Evolutionary conservation across 768 basidiomycete species (phyloP).

Genomic region (Amanita rimosa): DNA sequence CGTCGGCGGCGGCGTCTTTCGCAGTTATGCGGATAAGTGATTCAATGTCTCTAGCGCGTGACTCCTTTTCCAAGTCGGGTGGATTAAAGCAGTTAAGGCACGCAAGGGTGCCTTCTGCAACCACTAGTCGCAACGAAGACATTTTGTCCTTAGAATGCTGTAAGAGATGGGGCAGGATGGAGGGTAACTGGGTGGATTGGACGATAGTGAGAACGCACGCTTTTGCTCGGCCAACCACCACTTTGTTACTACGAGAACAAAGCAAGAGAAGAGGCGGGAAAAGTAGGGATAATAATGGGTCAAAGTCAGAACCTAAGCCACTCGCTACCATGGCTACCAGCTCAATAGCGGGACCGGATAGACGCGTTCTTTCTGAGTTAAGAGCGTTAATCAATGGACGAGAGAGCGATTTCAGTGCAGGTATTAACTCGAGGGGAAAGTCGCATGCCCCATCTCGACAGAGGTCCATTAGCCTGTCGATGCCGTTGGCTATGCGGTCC

Average conservation of each 20-base stretch:
- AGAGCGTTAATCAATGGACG: constrained; percentile 47
- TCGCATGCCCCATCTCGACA: constrained; percentile 43
- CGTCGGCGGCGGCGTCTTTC: constrained; percentile 65
- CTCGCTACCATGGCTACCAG: constrained; percentile 42
- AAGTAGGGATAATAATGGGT: constrained; percentile 53
- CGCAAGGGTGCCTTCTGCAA: constrained; percentile 53
- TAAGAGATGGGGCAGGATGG: constrained; percentile 48
- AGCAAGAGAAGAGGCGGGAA: constrained; percentile 57
- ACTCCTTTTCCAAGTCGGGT: constrained; percentile 65
- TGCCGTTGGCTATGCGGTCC: constrained; percentile 49
- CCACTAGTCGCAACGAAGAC: constrained; percentile 44
- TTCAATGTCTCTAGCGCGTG: constrained; percentile 56
- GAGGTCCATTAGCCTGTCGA: constrained; percentile 34
- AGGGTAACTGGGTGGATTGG: constrained; percentile 54
- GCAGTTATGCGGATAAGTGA: constrained; percentile 54
- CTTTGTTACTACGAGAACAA: constrained; percentile 70
- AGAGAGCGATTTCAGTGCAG: constrained; percentile 37
- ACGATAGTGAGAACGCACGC: constrained; percentile 49
- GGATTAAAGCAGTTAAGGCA: constrained; percentile 72
- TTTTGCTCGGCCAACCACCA: constrained; percentile 57
- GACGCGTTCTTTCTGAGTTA: constrained; percentile 62
- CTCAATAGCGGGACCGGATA: constrained; percentile 59
- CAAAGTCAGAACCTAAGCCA: constrained; percentile 51
- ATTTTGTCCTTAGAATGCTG: constrained; percentile 62
- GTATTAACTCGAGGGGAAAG: constrained; percentile 37